Conservation (phyloP, 2,329 filamentous ascomycete species). For the Fusarium sulawesiense region DNA sequence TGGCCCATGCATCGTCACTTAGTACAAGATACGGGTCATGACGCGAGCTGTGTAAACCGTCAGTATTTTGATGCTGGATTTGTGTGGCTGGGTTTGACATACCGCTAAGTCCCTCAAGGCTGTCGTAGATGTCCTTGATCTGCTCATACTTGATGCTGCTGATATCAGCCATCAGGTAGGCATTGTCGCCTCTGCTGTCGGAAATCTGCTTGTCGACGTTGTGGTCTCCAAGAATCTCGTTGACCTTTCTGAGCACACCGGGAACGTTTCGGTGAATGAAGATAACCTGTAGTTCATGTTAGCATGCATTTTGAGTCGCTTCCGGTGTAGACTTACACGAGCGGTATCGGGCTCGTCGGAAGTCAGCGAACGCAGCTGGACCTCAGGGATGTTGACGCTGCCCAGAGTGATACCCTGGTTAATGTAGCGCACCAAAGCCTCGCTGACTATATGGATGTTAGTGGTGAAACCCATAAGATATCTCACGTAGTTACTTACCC, state of each 20-base stretch:
- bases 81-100: constrained; percentile 53
- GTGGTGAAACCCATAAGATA: background rate
- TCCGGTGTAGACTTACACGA: constrained; percentile 63
- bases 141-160: constrained; percentile 84
- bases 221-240: constrained; percentile 92
- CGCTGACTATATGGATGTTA: constrained; percentile 68
- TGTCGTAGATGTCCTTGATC: constrained; percentile 87
- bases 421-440: constrained; percentile 91
- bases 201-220: constrained; percentile 99
- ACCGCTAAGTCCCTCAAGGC: constrained; percentile 84
- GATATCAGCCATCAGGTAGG: constrained; percentile 98
- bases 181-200: constrained; percentile 92
- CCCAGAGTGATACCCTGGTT: constrained; percentile 93
- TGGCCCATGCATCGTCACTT: constrained; percentile 34
- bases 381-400: constrained; percentile 97
- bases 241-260: constrained; percentile 93
- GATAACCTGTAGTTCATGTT: constrained; percentile 69
- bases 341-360: constrained; percentile 90
- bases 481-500: constrained; percentile 55
- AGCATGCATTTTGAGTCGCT: constrained; percentile 9
- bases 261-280: constrained; percentile 98
- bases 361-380: constrained; percentile 88
- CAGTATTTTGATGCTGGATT: constrained; percentile 17
- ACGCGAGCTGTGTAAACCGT: constrained; percentile 53
- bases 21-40: constrained; percentile 61